These are phyloP conservation scores for Nicotiana benthamiana DNA, from an alignment of 257 asterid species.

Conservation along the genomic window DNA sequence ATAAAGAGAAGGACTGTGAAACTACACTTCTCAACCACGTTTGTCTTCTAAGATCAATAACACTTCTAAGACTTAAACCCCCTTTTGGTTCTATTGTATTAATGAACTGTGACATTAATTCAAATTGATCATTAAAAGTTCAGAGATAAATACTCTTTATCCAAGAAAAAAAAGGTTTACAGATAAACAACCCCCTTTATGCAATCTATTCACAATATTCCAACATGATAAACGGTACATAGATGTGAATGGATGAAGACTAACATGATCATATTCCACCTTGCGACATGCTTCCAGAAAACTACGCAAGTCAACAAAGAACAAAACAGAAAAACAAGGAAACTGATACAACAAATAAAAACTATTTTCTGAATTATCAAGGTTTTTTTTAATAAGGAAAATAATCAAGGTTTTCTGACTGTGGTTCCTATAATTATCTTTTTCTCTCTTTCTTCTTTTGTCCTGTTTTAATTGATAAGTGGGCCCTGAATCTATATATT, in stretches of 20 bases:
- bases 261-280: background rate
- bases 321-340: background rate
- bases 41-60: background rate
- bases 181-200: background rate
- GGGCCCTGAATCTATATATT: background rate
- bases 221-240: background rate
- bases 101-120: background rate
- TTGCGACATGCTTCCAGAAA: background rate
- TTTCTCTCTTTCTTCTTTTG: background rate
- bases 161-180: background rate
- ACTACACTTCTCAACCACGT: constrained; percentile 2
- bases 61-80: background rate
- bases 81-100: background rate
- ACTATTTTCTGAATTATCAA: background rate
- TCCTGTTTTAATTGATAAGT: background rate
- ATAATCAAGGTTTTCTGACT: background rate
- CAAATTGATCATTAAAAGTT: background rate
- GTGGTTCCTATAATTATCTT: background rate
- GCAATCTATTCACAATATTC: background rate
- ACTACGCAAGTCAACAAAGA: background rate
- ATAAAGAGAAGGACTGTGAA: background rate
- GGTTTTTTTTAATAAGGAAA: no score
- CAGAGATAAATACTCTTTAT: background rate
- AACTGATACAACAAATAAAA: background rate
- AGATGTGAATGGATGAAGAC: constrained; percentile 2